phyloP scores from a whole-genome alignment of 371 early-diverging fungal species.

The Apophysomyces trapeziformis region DNA sequence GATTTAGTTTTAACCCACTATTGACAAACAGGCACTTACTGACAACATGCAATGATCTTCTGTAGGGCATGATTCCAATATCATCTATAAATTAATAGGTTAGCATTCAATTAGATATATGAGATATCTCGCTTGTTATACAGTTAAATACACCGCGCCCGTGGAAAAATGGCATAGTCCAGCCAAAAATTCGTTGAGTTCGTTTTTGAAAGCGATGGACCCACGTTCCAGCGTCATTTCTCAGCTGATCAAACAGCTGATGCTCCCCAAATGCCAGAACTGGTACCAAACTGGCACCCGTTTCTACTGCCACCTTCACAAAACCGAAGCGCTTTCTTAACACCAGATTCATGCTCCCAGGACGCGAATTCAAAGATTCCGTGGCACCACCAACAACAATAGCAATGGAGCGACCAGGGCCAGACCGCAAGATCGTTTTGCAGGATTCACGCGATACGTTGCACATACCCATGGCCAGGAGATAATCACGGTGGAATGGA shows the following conservation, averaged over 20 bases:
- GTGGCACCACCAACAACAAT: conserved; percentile 80
- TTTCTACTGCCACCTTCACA: conserved; percentile 73
- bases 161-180: conserved; percentile 69
- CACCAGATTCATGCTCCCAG: conserved; percentile 65
- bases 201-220: conserved; percentile 56
- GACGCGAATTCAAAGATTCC: conserved; percentile 67
- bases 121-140: conserved; percentile 31
- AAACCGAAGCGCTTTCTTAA: conserved; percentile 77
- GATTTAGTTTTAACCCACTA: not conserved
- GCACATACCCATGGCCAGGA: conserved; percentile 67
- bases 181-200: conserved; percentile 59
- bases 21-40: conserved; percentile 23
- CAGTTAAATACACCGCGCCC: conserved; percentile 71
- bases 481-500: conserved; percentile 73
- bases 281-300: conserved; percentile 71
- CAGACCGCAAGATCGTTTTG: conserved; percentile 68
- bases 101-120: conserved; percentile 15
- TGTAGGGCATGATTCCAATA: conserved; percentile 57
- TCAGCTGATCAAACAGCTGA: conserved; percentile 69
- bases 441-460: conserved; percentile 75
- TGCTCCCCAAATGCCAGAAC: conserved; percentile 80
- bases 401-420: conserved; percentile 71
- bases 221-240: conserved; percentile 49
- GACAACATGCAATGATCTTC: conserved; percentile 48
- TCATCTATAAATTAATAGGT: conserved; percentile 27